These are phyloP conservation scores for Pseudogymnoascus verrucosus DNA, from an alignment of 2,329 filamentous ascomycete genomes.

Conservation along the genomic window DNA sequence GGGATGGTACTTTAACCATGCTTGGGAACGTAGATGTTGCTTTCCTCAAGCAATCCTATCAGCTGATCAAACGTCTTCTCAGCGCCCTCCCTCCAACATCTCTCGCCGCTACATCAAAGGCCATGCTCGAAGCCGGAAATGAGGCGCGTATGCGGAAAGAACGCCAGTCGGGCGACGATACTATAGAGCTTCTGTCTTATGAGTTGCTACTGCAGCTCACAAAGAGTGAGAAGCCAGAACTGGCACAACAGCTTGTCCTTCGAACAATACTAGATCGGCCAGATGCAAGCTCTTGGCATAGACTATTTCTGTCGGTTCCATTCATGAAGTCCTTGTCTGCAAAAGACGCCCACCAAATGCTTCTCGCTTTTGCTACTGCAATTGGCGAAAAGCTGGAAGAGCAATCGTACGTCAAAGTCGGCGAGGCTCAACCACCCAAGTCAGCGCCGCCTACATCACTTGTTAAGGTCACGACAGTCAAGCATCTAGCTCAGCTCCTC, in stretches of 20 bases:
- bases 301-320: conserved; percentile 25
- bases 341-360: conserved; percentile 23
- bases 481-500: conserved; percentile 33
- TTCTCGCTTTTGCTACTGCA: conserved; percentile 24
- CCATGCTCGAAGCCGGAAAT: conserved; percentile 13
- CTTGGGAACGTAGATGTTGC: conserved; percentile 10
- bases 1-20: conserved; percentile 13
- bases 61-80: conserved; percentile 3
- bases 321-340: conserved; percentile 29
- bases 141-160: conserved; percentile 12
- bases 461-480: conserved; percentile 36
- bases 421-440: conserved; percentile 9
- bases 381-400: conserved; percentile 26
- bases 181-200: conserved; percentile 22
- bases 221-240: conserved; percentile 26
- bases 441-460: conserved; percentile 4
- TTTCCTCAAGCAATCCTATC: conserved; percentile 9
- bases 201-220: conserved; percentile 20
- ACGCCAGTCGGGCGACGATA: conserved; percentile 10
- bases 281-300: conserved; percentile 36
- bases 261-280: conserved; percentile 26
- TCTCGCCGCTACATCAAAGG: conserved; percentile 10
- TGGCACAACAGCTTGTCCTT: conserved; percentile 26
- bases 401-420: conserved; percentile 16
- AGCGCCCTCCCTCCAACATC: conserved; percentile 10